Conservation (phyloP, 441 rosid genomes). For the Adansonia grandidieri region DNA sequence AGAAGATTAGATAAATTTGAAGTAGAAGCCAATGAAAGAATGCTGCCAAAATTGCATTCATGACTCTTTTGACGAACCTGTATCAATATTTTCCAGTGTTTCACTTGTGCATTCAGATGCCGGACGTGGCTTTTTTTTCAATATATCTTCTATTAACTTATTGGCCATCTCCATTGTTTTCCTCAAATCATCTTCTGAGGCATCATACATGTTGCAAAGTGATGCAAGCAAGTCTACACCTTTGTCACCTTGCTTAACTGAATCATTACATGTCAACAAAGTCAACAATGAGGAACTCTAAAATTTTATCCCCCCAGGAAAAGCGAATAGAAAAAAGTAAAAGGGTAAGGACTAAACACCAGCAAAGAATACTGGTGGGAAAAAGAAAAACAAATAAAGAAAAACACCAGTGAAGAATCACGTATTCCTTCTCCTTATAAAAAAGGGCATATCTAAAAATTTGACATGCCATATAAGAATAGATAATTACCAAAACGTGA, state of each 20-base stretch:
- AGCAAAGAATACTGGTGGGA: neutral
- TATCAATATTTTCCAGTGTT: slow-evolving; percentile 61
- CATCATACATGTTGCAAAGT: slow-evolving; percentile 76
- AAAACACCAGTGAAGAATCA: neutral
- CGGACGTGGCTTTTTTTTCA: slow-evolving; percentile 59
- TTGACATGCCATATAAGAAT: slow-evolving; percentile 1
- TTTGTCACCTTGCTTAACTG: slow-evolving; percentile 75
- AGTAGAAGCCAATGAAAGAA: slow-evolving; percentile 18
- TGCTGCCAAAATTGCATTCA: slow-evolving; percentile 3
- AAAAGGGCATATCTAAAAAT: neutral
- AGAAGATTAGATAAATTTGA: slow-evolving; percentile 30
- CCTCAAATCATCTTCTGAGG: slow-evolving; percentile 82
- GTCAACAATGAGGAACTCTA: slow-evolving; percentile 14
- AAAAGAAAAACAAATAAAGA: neutral
- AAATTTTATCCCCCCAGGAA: slow-evolving; percentile 2
- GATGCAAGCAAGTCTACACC: slow-evolving; percentile 83
- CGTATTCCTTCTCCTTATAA: neutral
- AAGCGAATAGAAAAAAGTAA: slow-evolving; percentile 5
- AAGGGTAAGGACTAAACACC: slow-evolving; percentile 16
- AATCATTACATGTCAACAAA: slow-evolving; percentile 35
- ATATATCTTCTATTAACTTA: slow-evolving; percentile 59
- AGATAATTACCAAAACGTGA: slow-evolving; percentile 72
- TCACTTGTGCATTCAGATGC: slow-evolving; percentile 71
- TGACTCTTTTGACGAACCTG: slow-evolving; percentile 47
- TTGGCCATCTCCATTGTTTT: slow-evolving; percentile 66